These are phyloP conservation scores for Aspergillus sclerotioniger DNA, from an alignment of 495 filamentous ascomycete species.

Conservation along the genomic window DNA sequence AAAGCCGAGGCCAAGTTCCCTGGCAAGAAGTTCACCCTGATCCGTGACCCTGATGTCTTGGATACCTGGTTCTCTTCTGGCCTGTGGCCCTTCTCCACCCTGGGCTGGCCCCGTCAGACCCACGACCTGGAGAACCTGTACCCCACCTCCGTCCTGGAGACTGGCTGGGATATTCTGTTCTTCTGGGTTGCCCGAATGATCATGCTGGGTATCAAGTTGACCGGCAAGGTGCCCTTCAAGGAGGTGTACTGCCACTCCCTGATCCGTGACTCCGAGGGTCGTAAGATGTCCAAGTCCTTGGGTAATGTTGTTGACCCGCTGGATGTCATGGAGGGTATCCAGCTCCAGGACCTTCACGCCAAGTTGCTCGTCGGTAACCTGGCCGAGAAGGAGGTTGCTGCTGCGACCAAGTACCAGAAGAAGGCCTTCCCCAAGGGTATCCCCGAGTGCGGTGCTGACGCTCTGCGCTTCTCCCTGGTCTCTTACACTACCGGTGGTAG, in stretches of 20 bases:
- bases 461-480: constrained; percentile 76
- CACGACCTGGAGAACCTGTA: constrained; percentile 66
- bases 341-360: constrained; percentile 63
- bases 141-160: constrained; percentile 73
- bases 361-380: constrained; percentile 72
- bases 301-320: constrained; percentile 83
- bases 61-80: constrained; percentile 86
- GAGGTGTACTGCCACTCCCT: constrained; percentile 79
- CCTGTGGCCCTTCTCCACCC: constrained; percentile 76
- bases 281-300: constrained; percentile 84
- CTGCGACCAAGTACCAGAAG: constrained; percentile 75
- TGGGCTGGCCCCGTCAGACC: constrained; percentile 76
- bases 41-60: constrained; percentile 69
- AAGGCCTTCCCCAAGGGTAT: constrained; percentile 77
- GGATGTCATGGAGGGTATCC: constrained; percentile 74
- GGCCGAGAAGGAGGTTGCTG: constrained; percentile 68
- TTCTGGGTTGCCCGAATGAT: constrained; percentile 88
- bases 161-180: constrained; percentile 83
- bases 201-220: constrained; percentile 75
- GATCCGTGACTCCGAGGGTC: constrained; percentile 72
- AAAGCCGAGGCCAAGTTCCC: constrained; percentile 68
- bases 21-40: constrained; percentile 65
- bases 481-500: constrained; percentile 81
- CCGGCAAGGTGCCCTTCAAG: constrained; percentile 71
- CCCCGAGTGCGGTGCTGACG: constrained; percentile 83